Evolutionary conservation across 257 asterid species (phyloP).

Genomic region (Galeopsis tetrahit): DNA sequence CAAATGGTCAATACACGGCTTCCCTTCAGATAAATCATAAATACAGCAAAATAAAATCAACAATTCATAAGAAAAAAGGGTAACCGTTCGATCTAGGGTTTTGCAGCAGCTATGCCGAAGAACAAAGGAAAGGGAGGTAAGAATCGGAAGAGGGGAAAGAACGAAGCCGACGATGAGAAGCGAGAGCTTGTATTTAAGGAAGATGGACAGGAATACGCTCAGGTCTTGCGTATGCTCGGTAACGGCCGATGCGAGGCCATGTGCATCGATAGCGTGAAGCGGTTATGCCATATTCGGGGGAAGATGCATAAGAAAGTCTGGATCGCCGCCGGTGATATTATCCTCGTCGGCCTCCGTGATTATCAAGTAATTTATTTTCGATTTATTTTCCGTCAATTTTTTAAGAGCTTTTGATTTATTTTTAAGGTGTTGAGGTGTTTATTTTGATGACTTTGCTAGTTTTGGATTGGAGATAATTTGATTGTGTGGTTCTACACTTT

Average conservation of each 20-base stretch:
- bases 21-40: not conserved
- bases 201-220: conserved; percentile 96
- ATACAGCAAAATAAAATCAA: conserved; percentile 2
- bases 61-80: conserved; percentile 7
- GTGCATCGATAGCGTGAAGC: conserved; percentile 85
- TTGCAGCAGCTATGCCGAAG: conserved; percentile 73
- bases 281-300: conserved; percentile 92
- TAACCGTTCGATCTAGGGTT: conserved; percentile 52
- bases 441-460: not conserved
- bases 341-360: conserved; percentile 96
- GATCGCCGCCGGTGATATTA: conserved; percentile 95
- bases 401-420: not conserved
- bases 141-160: conserved; percentile 95
- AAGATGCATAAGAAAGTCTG: conserved; percentile 98
- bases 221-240: conserved; percentile 89
- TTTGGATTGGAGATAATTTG: not conserved
- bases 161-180: conserved; percentile 95
- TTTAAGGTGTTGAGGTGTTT: not conserved
- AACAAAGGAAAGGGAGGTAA: conserved; percentile 99
- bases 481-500: not conserved
- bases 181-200: conserved; percentile 93
- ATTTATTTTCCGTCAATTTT: not conserved
- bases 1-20: not conserved
- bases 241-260: conserved; percentile 92
- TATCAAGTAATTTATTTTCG: conserved; percentile 58